These are phyloP conservation scores for Tetradesmus obliquus DNA, from an alignment of 139 green algal genomes.

Conservation along the genomic window DNA sequence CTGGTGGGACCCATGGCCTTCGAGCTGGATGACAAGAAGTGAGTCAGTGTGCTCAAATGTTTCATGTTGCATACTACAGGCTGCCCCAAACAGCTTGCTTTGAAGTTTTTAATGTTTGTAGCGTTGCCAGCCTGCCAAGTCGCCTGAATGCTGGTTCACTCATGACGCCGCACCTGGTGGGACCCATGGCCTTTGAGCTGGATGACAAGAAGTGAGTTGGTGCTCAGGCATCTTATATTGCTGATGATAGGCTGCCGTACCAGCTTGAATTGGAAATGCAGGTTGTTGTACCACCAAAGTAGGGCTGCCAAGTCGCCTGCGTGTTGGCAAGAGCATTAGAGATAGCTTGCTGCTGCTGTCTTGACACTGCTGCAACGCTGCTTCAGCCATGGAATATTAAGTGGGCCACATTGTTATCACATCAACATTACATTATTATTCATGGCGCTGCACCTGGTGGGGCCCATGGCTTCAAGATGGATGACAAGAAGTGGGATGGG, in stretches of 20 bases:
- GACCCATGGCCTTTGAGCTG: constrained; percentile 87
- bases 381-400: too few species aligned
- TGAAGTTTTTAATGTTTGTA: too few species aligned
- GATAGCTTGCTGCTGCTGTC: too few species aligned
- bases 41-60: not conserved
- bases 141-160: constrained; percentile 16
- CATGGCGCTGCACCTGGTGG: constrained; percentile 83
- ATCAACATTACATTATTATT: constrained; percentile 16
- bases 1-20: constrained; percentile 89
- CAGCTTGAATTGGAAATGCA: too few species aligned
- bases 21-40: constrained; percentile 78
- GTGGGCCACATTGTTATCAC: too few species aligned
- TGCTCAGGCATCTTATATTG: not conserved
- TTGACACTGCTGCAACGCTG: too few species aligned
- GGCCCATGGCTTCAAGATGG: constrained; percentile 85
- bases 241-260: not conserved
- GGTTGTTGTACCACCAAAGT: too few species aligned
- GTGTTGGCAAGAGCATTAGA: too few species aligned
- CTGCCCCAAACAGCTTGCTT: too few species aligned
- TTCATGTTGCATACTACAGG: not conserved
- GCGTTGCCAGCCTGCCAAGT: too few species aligned
- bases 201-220: constrained; percentile 69
- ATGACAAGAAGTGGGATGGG: constrained; percentile 47
- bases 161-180: constrained; percentile 85
- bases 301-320: too few species aligned